Conservation (phyloP, 805 yeast species). For the Starmerella cellae region DNA sequence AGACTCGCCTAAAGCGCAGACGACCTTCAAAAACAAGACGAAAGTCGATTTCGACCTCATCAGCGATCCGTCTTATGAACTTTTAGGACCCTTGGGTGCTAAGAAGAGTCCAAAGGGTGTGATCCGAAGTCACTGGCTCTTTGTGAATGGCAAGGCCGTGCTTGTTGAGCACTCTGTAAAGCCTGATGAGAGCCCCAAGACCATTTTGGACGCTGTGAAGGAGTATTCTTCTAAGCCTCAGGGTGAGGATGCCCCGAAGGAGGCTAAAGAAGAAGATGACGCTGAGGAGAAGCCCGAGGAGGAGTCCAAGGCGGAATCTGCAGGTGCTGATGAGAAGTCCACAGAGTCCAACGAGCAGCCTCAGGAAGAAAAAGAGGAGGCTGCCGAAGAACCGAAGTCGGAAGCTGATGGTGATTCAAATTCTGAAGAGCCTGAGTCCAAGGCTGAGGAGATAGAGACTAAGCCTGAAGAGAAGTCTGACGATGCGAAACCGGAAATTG, state of each 20-base stretch:
- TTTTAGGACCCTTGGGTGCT: constrained; percentile 69
- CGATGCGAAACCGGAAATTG: neutral
- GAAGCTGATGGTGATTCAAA: constrained; percentile 2
- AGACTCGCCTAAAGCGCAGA: constrained; percentile 68
- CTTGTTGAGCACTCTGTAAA: constrained; percentile 41
- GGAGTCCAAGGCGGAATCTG: neutral
- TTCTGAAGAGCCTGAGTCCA: neutral
- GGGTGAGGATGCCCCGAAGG: neutral
- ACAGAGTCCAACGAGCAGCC: neutral
- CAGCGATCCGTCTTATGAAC: constrained; percentile 57
- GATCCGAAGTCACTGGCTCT: constrained; percentile 84
- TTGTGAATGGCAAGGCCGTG: constrained; percentile 58
- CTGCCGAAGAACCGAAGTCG: neutral
- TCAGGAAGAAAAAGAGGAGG: neutral
- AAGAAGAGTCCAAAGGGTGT: constrained; percentile 65
- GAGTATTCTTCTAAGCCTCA: constrained; percentile 1
- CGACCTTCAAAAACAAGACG: constrained; percentile 60
- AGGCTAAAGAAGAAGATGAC: constrained; percentile 1
- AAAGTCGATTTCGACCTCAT: constrained; percentile 59
- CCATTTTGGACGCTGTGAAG: constrained; percentile 22
- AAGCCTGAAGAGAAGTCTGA: neutral
- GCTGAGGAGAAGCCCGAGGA: neutral
- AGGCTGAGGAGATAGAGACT: neutral
- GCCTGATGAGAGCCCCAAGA: constrained; percentile 27
- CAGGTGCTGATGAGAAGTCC: neutral